A percentile compares a stretch with the other conserved stretches of the same genome.
Evolutionary conservation across 306 rosid genomes (phyloP).

Genomic region (Corylus avellana): DNA sequence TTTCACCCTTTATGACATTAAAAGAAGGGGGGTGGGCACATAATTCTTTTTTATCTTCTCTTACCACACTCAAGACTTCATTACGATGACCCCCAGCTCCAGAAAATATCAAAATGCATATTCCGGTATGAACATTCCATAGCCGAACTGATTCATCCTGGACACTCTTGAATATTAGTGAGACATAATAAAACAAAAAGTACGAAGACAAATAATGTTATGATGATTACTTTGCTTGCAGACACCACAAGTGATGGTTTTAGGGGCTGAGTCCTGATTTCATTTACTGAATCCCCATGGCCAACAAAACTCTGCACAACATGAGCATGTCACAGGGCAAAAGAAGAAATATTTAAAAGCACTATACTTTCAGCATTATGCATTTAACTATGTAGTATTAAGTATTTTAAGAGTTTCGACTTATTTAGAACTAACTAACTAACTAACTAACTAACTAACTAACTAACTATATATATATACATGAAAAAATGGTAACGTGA

Average conservation of each 20-base stretch:
- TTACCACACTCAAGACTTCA: constrained; percentile 95
- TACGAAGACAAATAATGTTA: constrained; percentile 1
- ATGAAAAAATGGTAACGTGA: constrained; percentile 1
- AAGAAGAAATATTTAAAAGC: constrained; percentile 4
- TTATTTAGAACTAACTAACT: not conserved
- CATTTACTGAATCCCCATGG: constrained; percentile 94
- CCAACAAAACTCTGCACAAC: constrained; percentile 82
- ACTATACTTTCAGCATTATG: constrained; percentile 5
- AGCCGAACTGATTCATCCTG: constrained; percentile 98
- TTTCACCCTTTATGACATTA: not conserved
- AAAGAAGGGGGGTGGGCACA: not conserved
- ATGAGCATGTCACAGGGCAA: constrained; percentile 9
- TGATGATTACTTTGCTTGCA: constrained; percentile 77
- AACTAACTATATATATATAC: not conserved
- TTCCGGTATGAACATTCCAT: constrained; percentile 92
- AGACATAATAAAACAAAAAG: constrained; percentile 16
- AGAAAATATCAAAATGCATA: constrained; percentile 86
- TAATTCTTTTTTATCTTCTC: constrained; percentile 29
- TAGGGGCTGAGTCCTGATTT: constrained; percentile 84
- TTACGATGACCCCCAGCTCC: constrained; percentile 99
- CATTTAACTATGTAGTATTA: not conserved
- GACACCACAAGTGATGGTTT: constrained; percentile 83
- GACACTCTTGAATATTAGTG: constrained; percentile 36
- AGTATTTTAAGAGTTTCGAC: not conserved
- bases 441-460: no score